These are phyloP conservation scores for Arthrobotrys entomopaga DNA, from an alignment of 2,329 filamentous ascomycete species.

Conservation along the genomic window DNA sequence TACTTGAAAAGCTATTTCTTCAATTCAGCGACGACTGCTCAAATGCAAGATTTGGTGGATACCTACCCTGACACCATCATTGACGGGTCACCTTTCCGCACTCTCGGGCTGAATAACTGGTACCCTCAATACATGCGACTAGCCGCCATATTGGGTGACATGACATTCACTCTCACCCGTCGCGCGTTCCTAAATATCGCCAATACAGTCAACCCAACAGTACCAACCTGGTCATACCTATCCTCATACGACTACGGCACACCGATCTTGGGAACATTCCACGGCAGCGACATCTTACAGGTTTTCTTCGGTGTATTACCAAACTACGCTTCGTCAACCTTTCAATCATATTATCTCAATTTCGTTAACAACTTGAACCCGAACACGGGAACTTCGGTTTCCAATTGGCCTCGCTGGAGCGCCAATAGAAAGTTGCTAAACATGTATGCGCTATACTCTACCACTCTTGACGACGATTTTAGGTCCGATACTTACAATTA, in stretches of 20 bases:
- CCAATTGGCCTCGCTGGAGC: constrained; percentile 69
- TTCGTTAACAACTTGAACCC: constrained; percentile 78
- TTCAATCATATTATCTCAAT: constrained; percentile 76
- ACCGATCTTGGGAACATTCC: constrained; percentile 79
- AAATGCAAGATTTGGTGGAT: constrained; percentile 69
- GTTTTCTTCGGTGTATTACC: constrained; percentile 74
- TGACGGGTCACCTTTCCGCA: constrained; percentile 77
- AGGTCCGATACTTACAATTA: constrained; percentile 64
- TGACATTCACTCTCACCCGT: constrained; percentile 68
- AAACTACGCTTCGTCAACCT: constrained; percentile 71
- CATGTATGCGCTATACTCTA: constrained; percentile 62
- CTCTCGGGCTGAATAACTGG: constrained; percentile 73
- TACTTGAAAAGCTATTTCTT: constrained; percentile 74
- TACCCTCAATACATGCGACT: constrained; percentile 73
- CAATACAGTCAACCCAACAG: constrained; percentile 65
- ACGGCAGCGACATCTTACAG: constrained; percentile 75
- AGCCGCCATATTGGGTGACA: constrained; percentile 69
- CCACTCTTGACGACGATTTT: constrained; percentile 66
- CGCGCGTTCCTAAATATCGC: constrained; percentile 73
- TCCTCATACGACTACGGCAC: constrained; percentile 76
- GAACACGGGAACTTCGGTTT: constrained; percentile 67
- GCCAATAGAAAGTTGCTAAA: constrained; percentile 66
- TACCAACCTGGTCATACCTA: constrained; percentile 79
- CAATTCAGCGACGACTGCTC: constrained; percentile 65
- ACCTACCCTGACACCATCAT: constrained; percentile 71